Conservation (phyloP, 2,329 filamentous ascomycete species). For the Trichoderma sp. region DNA sequence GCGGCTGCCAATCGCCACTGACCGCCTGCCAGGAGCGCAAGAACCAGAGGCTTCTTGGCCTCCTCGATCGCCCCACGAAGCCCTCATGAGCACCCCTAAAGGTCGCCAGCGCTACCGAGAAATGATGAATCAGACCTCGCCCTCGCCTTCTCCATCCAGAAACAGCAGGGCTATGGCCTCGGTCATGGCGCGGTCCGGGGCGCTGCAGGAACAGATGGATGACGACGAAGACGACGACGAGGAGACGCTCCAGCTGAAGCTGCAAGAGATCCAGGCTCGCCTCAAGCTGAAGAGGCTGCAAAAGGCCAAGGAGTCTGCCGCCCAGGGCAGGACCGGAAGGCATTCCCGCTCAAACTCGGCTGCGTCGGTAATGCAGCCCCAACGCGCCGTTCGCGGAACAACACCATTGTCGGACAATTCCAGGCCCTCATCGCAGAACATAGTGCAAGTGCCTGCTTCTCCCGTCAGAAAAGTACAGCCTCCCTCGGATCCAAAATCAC, state of each 20-base stretch:
- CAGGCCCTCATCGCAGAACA: conserved; percentile 26
- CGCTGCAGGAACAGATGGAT: conserved; percentile 31
- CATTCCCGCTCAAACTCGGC: conserved; percentile 24
- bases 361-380: conserved; percentile 25
- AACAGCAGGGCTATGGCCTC: conserved; percentile 15
- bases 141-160: conserved; percentile 60
- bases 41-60: conserved; percentile 59
- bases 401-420: conserved; percentile 28
- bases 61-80: conserved; percentile 63
- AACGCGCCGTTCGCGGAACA: conserved; percentile 26
- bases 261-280: conserved; percentile 84
- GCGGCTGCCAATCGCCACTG: conserved; percentile 9
- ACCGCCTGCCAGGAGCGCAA: conserved; percentile 17
- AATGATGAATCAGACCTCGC: conserved; percentile 62
- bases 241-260: conserved; percentile 79
- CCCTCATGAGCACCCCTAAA: conserved; percentile 65
- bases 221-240: conserved; percentile 72
- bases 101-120: conserved; percentile 74
- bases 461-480: conserved; percentile 61
- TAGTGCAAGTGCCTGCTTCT: conserved; percentile 71
- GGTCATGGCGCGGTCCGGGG: conserved; percentile 30
- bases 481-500: conserved; percentile 61
- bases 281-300: conserved; percentile 85
- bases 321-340: conserved; percentile 24
- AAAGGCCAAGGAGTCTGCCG: conserved; percentile 41